These are phyloP conservation scores for Cladosporium phlei DNA, from an alignment of 2,329 filamentous ascomycete genomes.

Conservation along the genomic window DNA sequence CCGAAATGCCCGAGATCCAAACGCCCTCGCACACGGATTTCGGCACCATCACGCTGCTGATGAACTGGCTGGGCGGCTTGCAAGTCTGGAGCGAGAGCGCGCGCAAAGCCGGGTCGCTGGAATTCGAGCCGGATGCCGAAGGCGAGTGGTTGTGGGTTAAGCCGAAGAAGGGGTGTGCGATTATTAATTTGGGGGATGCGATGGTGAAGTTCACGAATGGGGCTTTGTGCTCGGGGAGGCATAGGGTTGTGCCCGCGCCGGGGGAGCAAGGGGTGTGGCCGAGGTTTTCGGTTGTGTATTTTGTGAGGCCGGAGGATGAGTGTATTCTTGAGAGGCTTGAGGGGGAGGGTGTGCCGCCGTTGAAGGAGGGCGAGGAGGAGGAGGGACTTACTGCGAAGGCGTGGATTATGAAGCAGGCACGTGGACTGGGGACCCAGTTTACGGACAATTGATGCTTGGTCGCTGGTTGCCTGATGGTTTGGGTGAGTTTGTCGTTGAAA, in stretches of 20 bases:
- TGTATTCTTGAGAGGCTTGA: conserved; percentile 40
- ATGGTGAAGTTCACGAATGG: conserved; percentile 44
- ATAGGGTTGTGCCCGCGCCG: conserved; percentile 49
- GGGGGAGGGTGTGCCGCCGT: conserved; percentile 24
- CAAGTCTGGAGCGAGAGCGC: conserved; percentile 42
- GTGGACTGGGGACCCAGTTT: conserved; percentile 28
- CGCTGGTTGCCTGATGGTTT: neutral
- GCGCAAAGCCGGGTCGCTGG: conserved; percentile 28
- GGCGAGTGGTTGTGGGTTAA: conserved; percentile 50
- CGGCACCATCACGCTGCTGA: conserved; percentile 52
- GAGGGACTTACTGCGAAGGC: conserved; percentile 37
- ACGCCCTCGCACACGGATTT: conserved; percentile 51
- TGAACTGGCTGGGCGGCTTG: conserved; percentile 53
- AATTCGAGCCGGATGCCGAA: conserved; percentile 23
- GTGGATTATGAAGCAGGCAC: conserved; percentile 39
- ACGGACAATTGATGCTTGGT: conserved; percentile 5
- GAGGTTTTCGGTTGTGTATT: conserved; percentile 53
- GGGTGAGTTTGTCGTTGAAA: neutral
- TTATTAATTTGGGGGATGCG: conserved; percentile 47
- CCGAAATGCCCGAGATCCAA: conserved; percentile 33
- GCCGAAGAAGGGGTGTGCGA: conserved; percentile 46
- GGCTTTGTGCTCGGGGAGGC: conserved; percentile 39
- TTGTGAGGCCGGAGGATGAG: conserved; percentile 48
- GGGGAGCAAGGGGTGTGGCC: conserved; percentile 44
- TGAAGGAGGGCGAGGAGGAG: conserved; percentile 28